Evolutionary conservation across 2,329 filamentous ascomycete species (phyloP).

Genomic region (Stagonosporopsis chrysanthemi): DNA sequence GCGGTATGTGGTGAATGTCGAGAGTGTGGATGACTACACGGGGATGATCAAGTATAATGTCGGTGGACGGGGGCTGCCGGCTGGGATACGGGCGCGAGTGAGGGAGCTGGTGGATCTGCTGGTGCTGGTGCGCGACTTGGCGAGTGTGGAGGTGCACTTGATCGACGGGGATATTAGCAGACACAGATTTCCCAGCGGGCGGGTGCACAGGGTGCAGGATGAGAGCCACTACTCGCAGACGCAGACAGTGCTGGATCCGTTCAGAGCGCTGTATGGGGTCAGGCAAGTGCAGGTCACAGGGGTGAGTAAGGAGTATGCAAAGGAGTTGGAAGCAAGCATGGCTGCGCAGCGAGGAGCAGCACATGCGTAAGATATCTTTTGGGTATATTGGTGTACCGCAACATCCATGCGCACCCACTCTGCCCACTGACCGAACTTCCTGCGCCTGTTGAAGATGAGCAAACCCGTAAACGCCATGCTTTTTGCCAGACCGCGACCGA

Average conservation of each 20-base stretch:
- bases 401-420: conserved; percentile 7
- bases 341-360: conserved; percentile 27
- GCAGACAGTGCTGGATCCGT: conserved; percentile 54
- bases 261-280: conserved; percentile 48
- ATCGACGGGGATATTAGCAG: conserved; percentile 41
- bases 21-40: conserved; percentile 59
- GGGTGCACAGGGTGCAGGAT: conserved; percentile 46
- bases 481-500: conserved; percentile 20
- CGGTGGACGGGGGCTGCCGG: conserved; percentile 53
- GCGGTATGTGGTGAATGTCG: conserved; percentile 54
- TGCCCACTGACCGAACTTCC: conserved; percentile 10
- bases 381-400: conserved; percentile 33
- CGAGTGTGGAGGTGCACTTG: conserved; percentile 42
- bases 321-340: conserved; percentile 46
- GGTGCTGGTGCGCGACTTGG: conserved; percentile 31
- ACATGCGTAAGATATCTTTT: conserved; percentile 28
- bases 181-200: conserved; percentile 38
- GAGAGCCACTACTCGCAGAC: conserved; percentile 46
- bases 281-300: conserved; percentile 49
- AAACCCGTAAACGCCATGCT: conserved; percentile 30
- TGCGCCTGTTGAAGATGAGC: conserved; percentile 20
- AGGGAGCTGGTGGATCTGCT: conserved; percentile 52
- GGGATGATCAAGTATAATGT: conserved; percentile 62
- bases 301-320: conserved; percentile 50
- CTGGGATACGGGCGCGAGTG: conserved; percentile 53